Evolutionary conservation across 2,329 filamentous ascomycete genomes (phyloP).

Genomic region (Colletotrichum coccodes): DNA sequence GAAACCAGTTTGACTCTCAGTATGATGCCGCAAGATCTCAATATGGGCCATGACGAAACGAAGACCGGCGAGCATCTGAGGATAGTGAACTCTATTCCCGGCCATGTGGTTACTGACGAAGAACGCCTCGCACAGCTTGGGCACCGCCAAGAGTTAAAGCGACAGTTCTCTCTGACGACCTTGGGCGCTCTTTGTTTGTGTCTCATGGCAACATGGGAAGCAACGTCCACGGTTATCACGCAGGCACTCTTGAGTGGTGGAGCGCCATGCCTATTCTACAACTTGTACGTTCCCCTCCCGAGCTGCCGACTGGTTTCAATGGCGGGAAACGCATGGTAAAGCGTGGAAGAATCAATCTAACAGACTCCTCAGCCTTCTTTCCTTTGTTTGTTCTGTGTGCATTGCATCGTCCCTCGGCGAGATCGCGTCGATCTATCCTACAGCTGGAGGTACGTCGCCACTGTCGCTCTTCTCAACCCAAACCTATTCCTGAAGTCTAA

Average conservation of each 20-base stretch:
- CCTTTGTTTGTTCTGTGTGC: conserved; percentile 50
- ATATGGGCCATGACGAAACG: background rate
- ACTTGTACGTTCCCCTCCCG: conserved; percentile 49
- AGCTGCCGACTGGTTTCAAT: no score
- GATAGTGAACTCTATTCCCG: background rate
- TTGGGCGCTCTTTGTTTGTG: conserved; percentile 55
- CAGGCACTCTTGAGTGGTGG: conserved; percentile 55
- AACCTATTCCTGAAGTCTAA: background rate
- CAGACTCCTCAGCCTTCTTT: conserved; percentile 46
- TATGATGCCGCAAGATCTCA: background rate
- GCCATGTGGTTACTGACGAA: conserved; percentile 26
- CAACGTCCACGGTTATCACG: conserved; percentile 55
- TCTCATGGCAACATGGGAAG: conserved; percentile 63
- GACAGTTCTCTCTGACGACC: conserved; percentile 52
- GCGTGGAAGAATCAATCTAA: background rate
- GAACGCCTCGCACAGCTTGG: conserved; percentile 40
- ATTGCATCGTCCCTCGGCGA: conserved; percentile 51
- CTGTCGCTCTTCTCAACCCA: background rate
- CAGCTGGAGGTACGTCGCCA: conserved; percentile 43
- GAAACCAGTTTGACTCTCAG: no score
- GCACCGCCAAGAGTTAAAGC: conserved; percentile 41
- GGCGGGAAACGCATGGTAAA: no score
- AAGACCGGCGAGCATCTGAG: conserved; percentile 2
- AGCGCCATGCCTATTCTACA: conserved; percentile 56
- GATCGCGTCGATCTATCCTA: conserved; percentile 49